Evolutionary conservation across 2,329 filamentous ascomycete species (phyloP).

Genomic region (Gnomoniopsis smithogilvyi): DNA sequence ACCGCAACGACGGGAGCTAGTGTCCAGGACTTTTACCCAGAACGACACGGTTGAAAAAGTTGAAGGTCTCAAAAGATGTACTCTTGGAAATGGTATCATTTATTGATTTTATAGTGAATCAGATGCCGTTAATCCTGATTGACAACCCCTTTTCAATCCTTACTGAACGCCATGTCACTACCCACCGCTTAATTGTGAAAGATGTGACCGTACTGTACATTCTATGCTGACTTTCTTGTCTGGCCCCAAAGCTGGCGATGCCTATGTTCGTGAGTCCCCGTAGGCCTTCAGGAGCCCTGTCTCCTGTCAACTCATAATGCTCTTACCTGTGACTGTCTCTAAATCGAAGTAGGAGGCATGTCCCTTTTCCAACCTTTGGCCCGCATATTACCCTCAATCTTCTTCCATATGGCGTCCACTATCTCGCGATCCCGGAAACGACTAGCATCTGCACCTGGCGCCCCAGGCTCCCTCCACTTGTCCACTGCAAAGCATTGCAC

Average conservation of each 20-base stretch:
- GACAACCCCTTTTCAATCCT: background rate
- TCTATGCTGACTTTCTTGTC: background rate
- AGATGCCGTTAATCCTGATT: background rate
- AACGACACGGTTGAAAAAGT: background rate
- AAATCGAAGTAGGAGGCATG: constrained; percentile 57
- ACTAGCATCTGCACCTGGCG: constrained; percentile 45
- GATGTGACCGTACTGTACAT: background rate
- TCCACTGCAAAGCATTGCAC: constrained; percentile 73
- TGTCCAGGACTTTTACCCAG: background rate
- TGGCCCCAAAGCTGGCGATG: background rate
- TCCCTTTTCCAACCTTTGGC: constrained; percentile 78
- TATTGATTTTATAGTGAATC: background rate
- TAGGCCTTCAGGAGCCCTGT: background rate
- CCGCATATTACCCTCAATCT: constrained; percentile 85
- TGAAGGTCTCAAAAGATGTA: background rate
- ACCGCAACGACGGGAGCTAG: too few species aligned
- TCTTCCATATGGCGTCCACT: constrained; percentile 88
- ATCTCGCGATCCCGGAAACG: constrained; percentile 88
- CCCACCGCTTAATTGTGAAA: background rate
- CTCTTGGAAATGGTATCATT: background rate
- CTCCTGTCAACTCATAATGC: constrained; percentile 18
- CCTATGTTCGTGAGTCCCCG: background rate
- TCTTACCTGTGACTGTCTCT: background rate
- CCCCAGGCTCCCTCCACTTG: constrained; percentile 63
- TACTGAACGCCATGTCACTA: background rate